Percentiles rank a stretch among this genome's conserved stretches.
phyloP scores from a whole-genome alignment of 768 basidiomycete genomes.

The Boletus insuetus region DNA sequence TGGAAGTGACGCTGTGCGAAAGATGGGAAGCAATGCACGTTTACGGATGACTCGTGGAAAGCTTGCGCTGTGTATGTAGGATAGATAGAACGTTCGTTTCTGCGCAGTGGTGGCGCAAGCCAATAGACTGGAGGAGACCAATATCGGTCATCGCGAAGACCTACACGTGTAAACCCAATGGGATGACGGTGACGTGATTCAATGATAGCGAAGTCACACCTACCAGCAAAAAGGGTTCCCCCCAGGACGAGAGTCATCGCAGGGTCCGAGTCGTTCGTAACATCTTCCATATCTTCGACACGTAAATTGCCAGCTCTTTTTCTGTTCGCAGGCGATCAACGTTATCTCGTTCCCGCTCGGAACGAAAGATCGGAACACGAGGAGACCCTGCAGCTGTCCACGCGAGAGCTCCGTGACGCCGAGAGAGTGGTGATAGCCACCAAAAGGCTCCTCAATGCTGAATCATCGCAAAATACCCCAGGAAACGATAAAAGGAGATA shows the following conservation, averaged over 20 bases:
- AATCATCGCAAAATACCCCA: background rate
- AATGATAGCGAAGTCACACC: background rate
- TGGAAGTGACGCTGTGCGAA: background rate
- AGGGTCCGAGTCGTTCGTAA: background rate
- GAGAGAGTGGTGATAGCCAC: slow-evolving; percentile 14
- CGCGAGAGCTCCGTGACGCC: slow-evolving; percentile 24
- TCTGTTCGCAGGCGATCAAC: slow-evolving; percentile 4
- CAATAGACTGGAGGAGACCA: background rate
- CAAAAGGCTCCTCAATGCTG: background rate
- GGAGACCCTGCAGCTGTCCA: slow-evolving; percentile 23
- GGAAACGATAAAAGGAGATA: slow-evolving; percentile 5
- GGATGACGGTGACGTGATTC: slow-evolving; percentile 8
- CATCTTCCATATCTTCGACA: slow-evolving; percentile 5
- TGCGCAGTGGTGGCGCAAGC: slow-evolving; percentile 7
- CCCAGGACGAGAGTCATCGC: background rate
- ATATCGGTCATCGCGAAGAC: slow-evolving; percentile 3
- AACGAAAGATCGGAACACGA: slow-evolving; percentile 18
- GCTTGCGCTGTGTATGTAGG: slow-evolving; percentile 7
- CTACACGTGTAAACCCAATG: slow-evolving; percentile 20
- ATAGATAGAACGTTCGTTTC: slow-evolving; percentile 17
- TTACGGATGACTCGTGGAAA: slow-evolving; percentile 1
- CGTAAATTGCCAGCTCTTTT: slow-evolving; percentile 14
- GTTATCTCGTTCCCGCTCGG: slow-evolving; percentile 3
- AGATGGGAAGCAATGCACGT: background rate
- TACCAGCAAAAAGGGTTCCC: background rate